Conservation (phyloP, 2,329 filamentous ascomycete genomes). For the Aspergillus calidoustus region DNA sequence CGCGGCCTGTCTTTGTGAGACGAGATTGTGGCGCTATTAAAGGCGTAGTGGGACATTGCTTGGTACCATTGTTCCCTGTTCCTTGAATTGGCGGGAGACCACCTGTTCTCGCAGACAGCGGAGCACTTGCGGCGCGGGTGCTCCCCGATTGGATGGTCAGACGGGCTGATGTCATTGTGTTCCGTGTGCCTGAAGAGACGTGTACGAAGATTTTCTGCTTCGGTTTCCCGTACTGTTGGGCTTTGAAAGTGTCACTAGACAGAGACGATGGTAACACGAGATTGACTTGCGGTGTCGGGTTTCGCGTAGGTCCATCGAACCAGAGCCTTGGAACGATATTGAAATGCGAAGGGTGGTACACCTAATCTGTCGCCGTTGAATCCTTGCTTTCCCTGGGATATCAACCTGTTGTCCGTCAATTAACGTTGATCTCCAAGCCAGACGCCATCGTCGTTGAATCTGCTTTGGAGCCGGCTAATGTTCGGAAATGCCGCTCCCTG, state of each 20-base stretch:
- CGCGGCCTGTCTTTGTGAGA: not conserved
- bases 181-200: not conserved
- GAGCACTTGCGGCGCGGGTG: not conserved
- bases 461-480: not conserved
- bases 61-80: not conserved
- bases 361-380: not conserved
- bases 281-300: not conserved
- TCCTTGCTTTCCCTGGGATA: not conserved
- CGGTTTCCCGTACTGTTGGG: not conserved
- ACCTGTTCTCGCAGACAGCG: not conserved
- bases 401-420: not conserved
- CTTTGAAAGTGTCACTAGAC: not conserved
- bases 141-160: constrained; percentile 2
- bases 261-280: not conserved
- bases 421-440: not conserved
- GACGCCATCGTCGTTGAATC: not conserved
- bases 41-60: not conserved
- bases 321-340: not conserved
- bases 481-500: not conserved
- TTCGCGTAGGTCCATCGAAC: not conserved
- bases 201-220: not conserved
- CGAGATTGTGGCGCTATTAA: not conserved
- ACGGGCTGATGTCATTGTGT: constrained; percentile 12
- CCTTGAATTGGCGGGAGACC: not conserved
- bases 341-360: not conserved